Conservation (phyloP, 495 filamentous ascomycete genomes). For the Aspergillus avenaceus region DNA sequence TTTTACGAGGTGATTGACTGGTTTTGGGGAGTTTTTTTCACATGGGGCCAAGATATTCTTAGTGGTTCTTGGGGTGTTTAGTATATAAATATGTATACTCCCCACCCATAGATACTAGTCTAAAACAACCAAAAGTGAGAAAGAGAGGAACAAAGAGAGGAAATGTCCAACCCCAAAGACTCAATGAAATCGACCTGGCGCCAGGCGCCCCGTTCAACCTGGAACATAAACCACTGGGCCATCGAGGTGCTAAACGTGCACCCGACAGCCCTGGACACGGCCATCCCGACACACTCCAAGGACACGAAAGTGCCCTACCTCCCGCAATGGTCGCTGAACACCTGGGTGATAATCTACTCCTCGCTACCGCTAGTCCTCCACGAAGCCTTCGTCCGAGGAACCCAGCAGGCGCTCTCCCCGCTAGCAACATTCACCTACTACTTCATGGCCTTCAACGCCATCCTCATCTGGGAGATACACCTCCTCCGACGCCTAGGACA, state of each 20-base stretch:
- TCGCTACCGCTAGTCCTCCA: slow-evolving; percentile 33
- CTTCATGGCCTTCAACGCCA: slow-evolving; percentile 29
- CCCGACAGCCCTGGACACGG: slow-evolving; percentile 26
- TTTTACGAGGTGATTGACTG: too few species aligned
- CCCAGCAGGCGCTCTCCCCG: slow-evolving; percentile 25
- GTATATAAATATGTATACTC: too few species aligned
- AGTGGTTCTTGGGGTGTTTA: too few species aligned
- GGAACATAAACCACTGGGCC: slow-evolving; percentile 32
- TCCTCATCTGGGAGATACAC: slow-evolving; percentile 31
- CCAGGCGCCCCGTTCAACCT: slow-evolving; percentile 24
- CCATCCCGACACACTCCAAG: slow-evolving; percentile 34
- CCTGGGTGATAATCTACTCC: slow-evolving; percentile 37
- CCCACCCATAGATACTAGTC: too few species aligned
- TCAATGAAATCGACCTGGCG: slow-evolving; percentile 45
- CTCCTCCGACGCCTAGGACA: slow-evolving; percentile 22
- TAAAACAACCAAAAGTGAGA: too few species aligned
- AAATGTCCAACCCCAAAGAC: slow-evolving; percentile 31
- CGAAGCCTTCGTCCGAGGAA: slow-evolving; percentile 28
- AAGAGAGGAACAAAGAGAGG: too few species aligned
- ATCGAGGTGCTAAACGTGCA: slow-evolving; percentile 34
- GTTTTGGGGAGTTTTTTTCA: too few species aligned
- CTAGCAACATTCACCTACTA: slow-evolving; percentile 34
- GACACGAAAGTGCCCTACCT: slow-evolving; percentile 35
- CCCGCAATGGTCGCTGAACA: slow-evolving; percentile 35
- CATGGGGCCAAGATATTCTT: background rate